phyloP scores from a whole-genome alignment of 345 rosid genomes.

The Populus nigra region DNA sequence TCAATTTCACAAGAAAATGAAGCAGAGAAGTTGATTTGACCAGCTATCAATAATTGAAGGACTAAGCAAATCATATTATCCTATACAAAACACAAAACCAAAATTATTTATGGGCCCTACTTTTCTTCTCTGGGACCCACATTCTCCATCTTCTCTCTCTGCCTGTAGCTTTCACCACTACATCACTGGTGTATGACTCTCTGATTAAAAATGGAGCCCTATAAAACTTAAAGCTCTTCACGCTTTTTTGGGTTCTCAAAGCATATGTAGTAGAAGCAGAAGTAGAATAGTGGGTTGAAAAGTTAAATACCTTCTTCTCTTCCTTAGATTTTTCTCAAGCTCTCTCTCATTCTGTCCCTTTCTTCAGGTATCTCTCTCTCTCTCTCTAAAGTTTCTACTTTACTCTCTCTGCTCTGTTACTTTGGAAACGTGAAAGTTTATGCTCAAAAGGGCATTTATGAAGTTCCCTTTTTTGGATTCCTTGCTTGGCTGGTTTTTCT shows the following conservation, averaged over 20 bases:
- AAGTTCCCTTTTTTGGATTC: slow-evolving; percentile 11
- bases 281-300: neutral
- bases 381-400: neutral
- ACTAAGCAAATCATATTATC: neutral
- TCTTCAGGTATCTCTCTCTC: neutral
- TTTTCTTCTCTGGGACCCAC: slow-evolving; percentile 9
- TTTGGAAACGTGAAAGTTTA: slow-evolving; percentile 8
- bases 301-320: slow-evolving; percentile 1
- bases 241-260: neutral
- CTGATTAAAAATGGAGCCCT: neutral
- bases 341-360: neutral
- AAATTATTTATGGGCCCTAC: neutral
- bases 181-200: neutral
- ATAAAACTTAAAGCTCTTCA: neutral
- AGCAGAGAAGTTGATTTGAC: too few relatives aligned
- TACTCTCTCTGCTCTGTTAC: neutral
- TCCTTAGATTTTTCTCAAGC: too few relatives aligned
- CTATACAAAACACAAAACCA: neutral
- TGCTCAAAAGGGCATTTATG: slow-evolving; percentile 16
- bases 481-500: neutral
- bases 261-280: neutral
- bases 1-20: too few relatives aligned
- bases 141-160: slow-evolving; percentile 7
- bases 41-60: too few relatives aligned
- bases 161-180: slow-evolving; percentile 1